Percentiles rank a stretch among this genome's conserved stretches.
These are phyloP conservation scores for Curvularia verruculosa DNA, from an alignment of 2,329 filamentous ascomycete genomes.

Conservation along the genomic window DNA sequence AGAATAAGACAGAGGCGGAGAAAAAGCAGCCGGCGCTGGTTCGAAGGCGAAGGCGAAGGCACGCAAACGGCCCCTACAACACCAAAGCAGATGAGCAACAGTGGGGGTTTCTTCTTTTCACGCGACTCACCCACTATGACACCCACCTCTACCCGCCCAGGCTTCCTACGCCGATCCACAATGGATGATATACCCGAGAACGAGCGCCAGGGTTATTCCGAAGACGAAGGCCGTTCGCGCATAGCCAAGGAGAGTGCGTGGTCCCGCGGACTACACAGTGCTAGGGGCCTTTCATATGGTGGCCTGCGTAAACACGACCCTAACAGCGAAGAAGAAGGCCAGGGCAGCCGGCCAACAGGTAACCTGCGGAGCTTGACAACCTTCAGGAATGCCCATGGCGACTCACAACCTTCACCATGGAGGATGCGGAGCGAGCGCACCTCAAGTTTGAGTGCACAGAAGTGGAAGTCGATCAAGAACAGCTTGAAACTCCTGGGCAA, in stretches of 20 bases:
- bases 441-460: slow-evolving; percentile 66
- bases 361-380: slow-evolving; percentile 56
- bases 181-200: slow-evolving; percentile 57
- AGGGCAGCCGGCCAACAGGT: slow-evolving; percentile 49
- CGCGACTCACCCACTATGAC: slow-evolving; percentile 49
- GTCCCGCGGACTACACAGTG: slow-evolving; percentile 55
- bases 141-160: slow-evolving; percentile 44
- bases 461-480: slow-evolving; percentile 93
- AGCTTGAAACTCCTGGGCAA: slow-evolving; percentile 79
- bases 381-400: slow-evolving; percentile 48
- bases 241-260: slow-evolving; percentile 54
- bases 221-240: slow-evolving; percentile 58
- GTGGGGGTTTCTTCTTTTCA: slow-evolving; percentile 52
- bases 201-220: slow-evolving; percentile 55
- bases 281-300: slow-evolving; percentile 55
- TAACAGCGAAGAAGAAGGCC: slow-evolving; percentile 40
- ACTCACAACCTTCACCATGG: slow-evolving; percentile 52
- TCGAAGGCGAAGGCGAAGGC: slow-evolving; percentile 53
- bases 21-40: slow-evolving; percentile 67
- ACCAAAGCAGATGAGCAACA: slow-evolving; percentile 60
- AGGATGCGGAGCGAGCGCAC: slow-evolving; percentile 55
- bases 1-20: slow-evolving; percentile 60
- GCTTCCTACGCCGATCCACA: slow-evolving; percentile 61
- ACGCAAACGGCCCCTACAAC: slow-evolving; percentile 72
- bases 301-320: slow-evolving; percentile 45